phyloP scores from a whole-genome alignment of 805 yeast species.

The Ogataea thermomethanolica region DNA sequence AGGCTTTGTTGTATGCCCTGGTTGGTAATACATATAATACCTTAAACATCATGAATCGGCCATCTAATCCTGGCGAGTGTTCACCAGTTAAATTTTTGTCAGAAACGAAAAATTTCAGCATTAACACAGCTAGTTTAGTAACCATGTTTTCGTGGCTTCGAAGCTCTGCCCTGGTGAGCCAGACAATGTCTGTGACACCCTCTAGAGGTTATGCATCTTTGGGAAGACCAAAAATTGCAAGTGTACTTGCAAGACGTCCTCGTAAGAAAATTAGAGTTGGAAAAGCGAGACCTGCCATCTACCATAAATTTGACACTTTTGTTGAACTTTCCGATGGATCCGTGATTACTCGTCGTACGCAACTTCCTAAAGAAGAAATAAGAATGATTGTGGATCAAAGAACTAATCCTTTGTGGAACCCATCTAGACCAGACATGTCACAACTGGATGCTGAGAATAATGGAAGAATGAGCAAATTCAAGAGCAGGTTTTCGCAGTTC shows the following conservation, averaged over 20 bases:
- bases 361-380: conserved; percentile 82
- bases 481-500: conserved; percentile 57
- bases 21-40: background rate
- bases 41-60: no score
- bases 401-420: conserved; percentile 85
- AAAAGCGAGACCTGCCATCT: conserved; percentile 90
- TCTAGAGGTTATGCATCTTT: conserved; percentile 23
- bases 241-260: conserved; percentile 47
- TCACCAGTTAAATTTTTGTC: conserved; percentile 1
- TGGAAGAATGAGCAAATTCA: conserved; percentile 75
- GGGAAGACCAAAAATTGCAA: conserved; percentile 29
- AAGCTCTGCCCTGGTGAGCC: background rate
- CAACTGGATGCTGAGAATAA: conserved; percentile 78
- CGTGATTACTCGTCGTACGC: conserved; percentile 76
- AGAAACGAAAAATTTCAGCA: conserved; percentile 3
- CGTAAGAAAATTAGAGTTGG: conserved; percentile 69
- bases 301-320: conserved; percentile 80
- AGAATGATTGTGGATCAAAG: conserved; percentile 87
- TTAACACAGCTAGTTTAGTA: background rate
- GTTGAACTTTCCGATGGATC: conserved; percentile 96
- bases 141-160: background rate
- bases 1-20: conserved; percentile 8
- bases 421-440: conserved; percentile 71
- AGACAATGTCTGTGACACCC: background rate
- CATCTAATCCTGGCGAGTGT: no score